These are phyloP conservation scores for Furcasterigmium furcatum DNA, from an alignment of 2,329 filamentous ascomycete genomes.

Conservation along the genomic window DNA sequence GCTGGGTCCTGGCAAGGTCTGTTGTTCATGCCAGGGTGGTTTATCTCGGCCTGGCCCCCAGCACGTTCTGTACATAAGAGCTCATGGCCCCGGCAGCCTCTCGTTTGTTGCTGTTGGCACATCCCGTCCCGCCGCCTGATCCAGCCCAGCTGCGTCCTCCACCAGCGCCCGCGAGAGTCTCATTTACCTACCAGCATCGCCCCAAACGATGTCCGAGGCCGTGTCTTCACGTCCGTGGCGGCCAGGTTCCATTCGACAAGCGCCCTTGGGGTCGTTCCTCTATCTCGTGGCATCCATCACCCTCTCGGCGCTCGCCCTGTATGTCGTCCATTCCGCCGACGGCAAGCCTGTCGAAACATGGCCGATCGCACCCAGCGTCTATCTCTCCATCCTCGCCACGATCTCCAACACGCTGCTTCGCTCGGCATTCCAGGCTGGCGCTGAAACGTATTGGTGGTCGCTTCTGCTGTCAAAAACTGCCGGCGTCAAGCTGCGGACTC, in stretches of 20 bases:
- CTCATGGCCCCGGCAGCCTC: no score
- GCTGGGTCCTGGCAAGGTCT: no score
- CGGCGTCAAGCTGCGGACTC: background rate
- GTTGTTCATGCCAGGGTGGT: no score
- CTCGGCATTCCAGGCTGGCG: background rate
- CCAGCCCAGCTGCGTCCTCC: no score
- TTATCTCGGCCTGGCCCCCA: no score
- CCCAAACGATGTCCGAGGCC: no score
- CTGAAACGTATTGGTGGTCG: background rate
- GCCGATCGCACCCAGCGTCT: background rate
- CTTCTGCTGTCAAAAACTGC: background rate
- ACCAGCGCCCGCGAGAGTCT: no score
- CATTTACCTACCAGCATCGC: no score
- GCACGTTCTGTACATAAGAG: no score
- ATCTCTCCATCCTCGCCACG: background rate
- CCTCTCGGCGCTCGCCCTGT: background rate
- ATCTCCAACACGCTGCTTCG: background rate
- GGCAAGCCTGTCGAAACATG: background rate
- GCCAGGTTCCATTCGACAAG: background rate
- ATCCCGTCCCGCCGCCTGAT: no score
- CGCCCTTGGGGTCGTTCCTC: background rate
- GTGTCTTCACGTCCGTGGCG: no score
- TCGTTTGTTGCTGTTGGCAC: no score
- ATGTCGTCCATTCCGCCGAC: background rate
- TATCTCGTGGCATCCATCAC: background rate